phyloP scores from a whole-genome alignment of 306 rosid genomes.

The Inga laurina region DNA sequence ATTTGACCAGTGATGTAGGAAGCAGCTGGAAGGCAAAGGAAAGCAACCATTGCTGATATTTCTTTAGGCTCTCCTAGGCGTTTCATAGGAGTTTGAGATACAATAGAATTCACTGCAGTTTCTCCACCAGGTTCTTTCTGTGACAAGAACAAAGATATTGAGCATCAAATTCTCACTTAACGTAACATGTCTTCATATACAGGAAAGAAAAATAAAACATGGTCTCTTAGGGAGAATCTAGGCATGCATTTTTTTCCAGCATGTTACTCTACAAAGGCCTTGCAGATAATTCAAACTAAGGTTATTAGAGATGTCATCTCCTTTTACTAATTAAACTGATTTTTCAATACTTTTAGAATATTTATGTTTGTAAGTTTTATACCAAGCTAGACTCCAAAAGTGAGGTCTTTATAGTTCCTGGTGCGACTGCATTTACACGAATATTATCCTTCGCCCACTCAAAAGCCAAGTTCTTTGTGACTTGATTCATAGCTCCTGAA shows the following conservation, averaged over 20 bases:
- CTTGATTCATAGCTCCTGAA: constrained; percentile 54
- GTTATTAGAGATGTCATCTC: not conserved
- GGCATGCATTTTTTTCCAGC: too few relatives aligned
- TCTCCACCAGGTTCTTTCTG: not conserved
- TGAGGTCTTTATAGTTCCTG: constrained; percentile 41
- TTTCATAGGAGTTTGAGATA: not conserved
- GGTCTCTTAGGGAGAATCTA: too few relatives aligned
- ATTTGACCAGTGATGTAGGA: not conserved
- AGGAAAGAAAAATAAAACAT: not conserved
- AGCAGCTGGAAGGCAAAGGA: constrained; percentile 7
- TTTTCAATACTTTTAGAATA: not conserved
- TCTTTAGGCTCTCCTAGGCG: not conserved
- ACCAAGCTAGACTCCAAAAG: not conserved
- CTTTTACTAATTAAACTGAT: not conserved
- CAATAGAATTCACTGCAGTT: not conserved
- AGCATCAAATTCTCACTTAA: not conserved
- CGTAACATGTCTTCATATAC: not conserved
- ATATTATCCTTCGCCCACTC: constrained; percentile 78
- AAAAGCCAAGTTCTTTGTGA: constrained; percentile 59
- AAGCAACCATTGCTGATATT: not conserved
- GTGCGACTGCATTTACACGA: constrained; percentile 60
- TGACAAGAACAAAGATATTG: not conserved
- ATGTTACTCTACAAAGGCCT: too few relatives aligned
- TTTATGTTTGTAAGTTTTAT: not conserved
- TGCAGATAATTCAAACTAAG: not conserved